Evolutionary conservation across 345 rosid genomes (phyloP), one percentile per base, ranked within the genome.

Genomic region (Raphanus sativus): DNA sequence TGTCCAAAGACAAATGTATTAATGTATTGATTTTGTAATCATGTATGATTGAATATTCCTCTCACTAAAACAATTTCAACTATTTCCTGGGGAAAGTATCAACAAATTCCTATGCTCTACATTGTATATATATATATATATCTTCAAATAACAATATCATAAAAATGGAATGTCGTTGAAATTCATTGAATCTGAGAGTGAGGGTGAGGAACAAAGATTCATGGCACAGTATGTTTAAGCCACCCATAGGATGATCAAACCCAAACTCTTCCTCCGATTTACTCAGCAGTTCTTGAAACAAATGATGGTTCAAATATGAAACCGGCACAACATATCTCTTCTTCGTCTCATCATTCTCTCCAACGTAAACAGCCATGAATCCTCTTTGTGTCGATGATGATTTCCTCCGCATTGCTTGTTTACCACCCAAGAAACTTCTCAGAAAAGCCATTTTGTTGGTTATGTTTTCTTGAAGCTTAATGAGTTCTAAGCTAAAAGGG

Each of bases 221-320:
- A 60, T 71, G 80, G 26, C 84, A 85, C 11, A 77, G 83, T 64
- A 79, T 70, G 24, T 79, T 83, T 50, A 83, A 79, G 38, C 86
- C 83, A 0, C 83, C 83, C 81, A 67, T 59, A 11, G 78, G 86
- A 81, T 85, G 81, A 79, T 77, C 65, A 68, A 74, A 83, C 24
- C 86, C 79, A 64, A 83, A 83, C 69, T 85, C 85, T 73, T 84
- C 83, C 64, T 82, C 84, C 3, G 80, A 81, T 72, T 72, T 75
- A 65, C 78, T 74, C 30, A 84, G 62, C 80, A 84, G n/a, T 42
- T 80, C 73, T 67, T 80, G 82, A 77, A 83, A 77, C 66, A 70
- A 69, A 48, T 81, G 84, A 34, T 81, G 82, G 61, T 77, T 81
- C 77, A 85, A 75, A 52, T 55, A 81, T 4, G 86, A 85, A 28